Base-by-base conservation (phyloP, 192 early-diverging fungal species). In the Coemansia sp. region DNA sequence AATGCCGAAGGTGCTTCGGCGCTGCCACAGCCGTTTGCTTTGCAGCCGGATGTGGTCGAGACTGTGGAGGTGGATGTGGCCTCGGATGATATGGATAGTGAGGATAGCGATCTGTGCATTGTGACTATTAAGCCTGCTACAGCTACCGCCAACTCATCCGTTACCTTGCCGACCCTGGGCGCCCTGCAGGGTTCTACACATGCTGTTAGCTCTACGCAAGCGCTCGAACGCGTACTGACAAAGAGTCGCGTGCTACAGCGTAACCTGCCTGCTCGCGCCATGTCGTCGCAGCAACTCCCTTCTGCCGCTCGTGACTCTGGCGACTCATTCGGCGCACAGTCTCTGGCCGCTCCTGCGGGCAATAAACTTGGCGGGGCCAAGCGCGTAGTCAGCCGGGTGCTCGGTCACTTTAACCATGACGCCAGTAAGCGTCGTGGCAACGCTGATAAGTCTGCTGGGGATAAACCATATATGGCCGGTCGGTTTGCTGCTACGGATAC, bases 401-500 rank as follows among this genome's bases (percentile, higher is more conserved):
- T 78, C 46, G 57, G 65, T 42, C 42, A 67, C 22, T 56, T 70
- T 11, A 54, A 64, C 17, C 34, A 52, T 23, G 68, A 70, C 9
- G 30, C 68, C 0, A 53, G 22, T 13, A 59, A 55, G 8, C 54
- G 43, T 12, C 50, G 3, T 0, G 47, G 33, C 25, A 9, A n/a
- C 21, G 18, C 19, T 9, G 27, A 30, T 30, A 30, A 30, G 27
- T 5, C 2, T 30, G 39, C 17, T 12, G 10, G 33, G 17, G 27
- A 22, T 2, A 18, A 17, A 12, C 72, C 67, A 0, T 75, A 75
- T 17, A 53, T 75, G 62, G 66, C 73, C 8, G 73, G 73, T 13
- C 39, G 73, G 9, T 75, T 69, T 62, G 73, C 73, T 2, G 49
- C 61, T 18, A 75, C 73, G 12, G 73, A 75, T 15, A 57, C 73